Evolutionary conservation across 805 yeast species (phyloP).

Genomic region (Ogataea trehaloabstinens): DNA sequence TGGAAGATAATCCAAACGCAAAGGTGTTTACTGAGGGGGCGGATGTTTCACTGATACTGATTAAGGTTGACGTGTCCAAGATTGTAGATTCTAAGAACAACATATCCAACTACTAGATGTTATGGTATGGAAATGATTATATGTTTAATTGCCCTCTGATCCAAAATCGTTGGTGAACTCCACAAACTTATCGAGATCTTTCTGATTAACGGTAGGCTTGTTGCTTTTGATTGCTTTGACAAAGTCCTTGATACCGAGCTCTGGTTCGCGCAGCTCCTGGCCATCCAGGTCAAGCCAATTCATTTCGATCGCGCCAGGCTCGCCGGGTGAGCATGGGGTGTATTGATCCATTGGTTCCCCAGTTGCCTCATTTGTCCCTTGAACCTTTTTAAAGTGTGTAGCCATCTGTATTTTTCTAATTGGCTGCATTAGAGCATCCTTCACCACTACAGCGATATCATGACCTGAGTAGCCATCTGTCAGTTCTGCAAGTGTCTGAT

Average conservation of each 20-base stretch:
- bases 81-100: conserved; percentile 79
- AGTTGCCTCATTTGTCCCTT: conserved; percentile 38
- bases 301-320: conserved; percentile 77
- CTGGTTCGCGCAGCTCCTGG: conserved; percentile 88
- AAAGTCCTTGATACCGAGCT: conserved; percentile 85
- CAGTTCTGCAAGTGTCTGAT: conserved; percentile 78
- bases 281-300: conserved; percentile 91
- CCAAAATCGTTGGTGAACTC: conserved; percentile 95
- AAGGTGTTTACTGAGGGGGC: conserved; percentile 63
- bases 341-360: conserved; percentile 43
- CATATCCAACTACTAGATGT: conserved; percentile 29
- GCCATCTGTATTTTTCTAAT: conserved; percentile 93
- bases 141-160: conserved; percentile 78
- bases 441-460: conserved; percentile 93
- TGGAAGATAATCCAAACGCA: conserved; percentile 67
- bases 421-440: conserved; percentile 98
- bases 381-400: conserved; percentile 80
- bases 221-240: conserved; percentile 87
- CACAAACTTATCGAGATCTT: conserved; percentile 77
- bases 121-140: not conserved
- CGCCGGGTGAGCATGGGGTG: conserved; percentile 99
- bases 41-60: conserved; percentile 62
- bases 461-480: conserved; percentile 98
- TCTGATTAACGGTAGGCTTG: conserved; percentile 90
- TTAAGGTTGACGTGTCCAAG: conserved; percentile 64